A percentile compares a stretch with the other conserved stretches of the same genome.
Evolutionary conservation across 2,329 filamentous ascomycete genomes (phyloP).

Genomic region (Hypomyces perniciosus): DNA sequence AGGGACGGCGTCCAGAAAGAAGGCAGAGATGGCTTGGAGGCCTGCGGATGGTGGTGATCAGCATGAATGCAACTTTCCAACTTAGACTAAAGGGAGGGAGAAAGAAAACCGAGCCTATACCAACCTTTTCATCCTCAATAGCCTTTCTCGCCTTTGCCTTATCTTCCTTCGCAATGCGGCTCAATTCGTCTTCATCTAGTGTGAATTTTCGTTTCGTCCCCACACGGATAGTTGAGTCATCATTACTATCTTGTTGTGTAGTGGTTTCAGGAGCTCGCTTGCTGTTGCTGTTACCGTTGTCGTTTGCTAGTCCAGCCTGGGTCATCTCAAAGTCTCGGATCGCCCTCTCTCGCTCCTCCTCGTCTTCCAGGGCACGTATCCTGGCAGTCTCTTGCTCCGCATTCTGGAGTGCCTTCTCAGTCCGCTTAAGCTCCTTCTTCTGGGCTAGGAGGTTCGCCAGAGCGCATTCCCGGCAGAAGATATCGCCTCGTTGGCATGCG

Average conservation of each 20-base stretch:
- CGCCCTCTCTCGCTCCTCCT: conserved; percentile 63
- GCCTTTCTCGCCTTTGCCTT: conserved; percentile 62
- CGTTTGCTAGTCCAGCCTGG: conserved; percentile 60
- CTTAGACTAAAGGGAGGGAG: neutral
- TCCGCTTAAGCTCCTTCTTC: conserved; percentile 81
- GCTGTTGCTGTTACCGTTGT: conserved; percentile 29
- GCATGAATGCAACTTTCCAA: neutral
- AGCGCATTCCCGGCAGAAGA: conserved; percentile 94
- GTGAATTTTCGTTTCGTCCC: conserved; percentile 64
- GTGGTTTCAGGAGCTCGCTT: conserved; percentile 29
- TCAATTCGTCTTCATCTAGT: conserved; percentile 70
- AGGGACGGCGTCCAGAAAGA: conserved; percentile 92
- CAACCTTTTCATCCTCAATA: conserved; percentile 66
- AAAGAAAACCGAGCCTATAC: conserved; percentile 3
- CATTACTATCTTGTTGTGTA: neutral
- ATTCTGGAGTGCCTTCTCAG: conserved; percentile 60
- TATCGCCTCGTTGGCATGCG: conserved; percentile 74
- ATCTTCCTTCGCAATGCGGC: conserved; percentile 63
- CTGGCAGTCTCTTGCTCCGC: conserved; percentile 58
- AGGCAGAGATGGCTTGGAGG: conserved; percentile 62
- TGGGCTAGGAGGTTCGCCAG: conserved; percentile 86
- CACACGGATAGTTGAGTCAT: conserved; percentile 10
- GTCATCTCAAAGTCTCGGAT: conserved; percentile 78
- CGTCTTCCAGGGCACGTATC: conserved; percentile 53
- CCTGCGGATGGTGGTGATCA: conserved; percentile 29